These are phyloP conservation scores for Xylaria sp. DNA, from an alignment of 2,329 filamentous ascomycete genomes.

Conservation along the genomic window DNA sequence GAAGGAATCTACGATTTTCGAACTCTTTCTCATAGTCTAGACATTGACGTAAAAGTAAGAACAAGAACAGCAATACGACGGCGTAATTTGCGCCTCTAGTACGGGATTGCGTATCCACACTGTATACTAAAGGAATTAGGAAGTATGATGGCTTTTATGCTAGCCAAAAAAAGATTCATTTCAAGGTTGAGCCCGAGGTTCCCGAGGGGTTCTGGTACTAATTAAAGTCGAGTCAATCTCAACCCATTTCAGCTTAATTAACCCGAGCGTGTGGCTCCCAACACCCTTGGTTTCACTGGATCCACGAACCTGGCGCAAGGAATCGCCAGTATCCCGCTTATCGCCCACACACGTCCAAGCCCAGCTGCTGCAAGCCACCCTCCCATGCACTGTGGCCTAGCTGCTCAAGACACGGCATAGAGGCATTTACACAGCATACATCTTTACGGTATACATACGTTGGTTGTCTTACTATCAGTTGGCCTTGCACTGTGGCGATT, in stretches of 20 bases:
- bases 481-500: slow-evolving; percentile 1
- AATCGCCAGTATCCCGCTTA: too few species aligned
- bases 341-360: too few species aligned
- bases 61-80: slow-evolving; percentile 9
- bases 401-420: slow-evolving; percentile 16
- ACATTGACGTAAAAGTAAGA: slow-evolving; percentile 11
- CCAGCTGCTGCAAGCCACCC: slow-evolving; percentile 37
- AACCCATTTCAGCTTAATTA: slow-evolving; percentile 27
- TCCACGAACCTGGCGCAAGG: slow-evolving; percentile 38
- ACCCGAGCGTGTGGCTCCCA: slow-evolving; percentile 35
- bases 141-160: neutral
- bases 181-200: slow-evolving; percentile 15
- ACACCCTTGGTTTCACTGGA: slow-evolving; percentile 30
- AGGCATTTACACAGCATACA: slow-evolving; percentile 10
- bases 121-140: slow-evolving; percentile 9
- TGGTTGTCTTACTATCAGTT: slow-evolving; percentile 6
- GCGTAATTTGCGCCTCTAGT: slow-evolving; percentile 19
- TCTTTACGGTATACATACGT: slow-evolving; percentile 1
- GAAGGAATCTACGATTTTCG: slow-evolving; percentile 12
- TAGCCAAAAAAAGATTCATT: slow-evolving; percentile 8
- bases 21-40: slow-evolving; percentile 7
- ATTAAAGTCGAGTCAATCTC: slow-evolving; percentile 13
- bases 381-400: slow-evolving; percentile 32
- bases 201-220: slow-evolving; percentile 14
- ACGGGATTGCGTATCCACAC: slow-evolving; percentile 8